Base-by-base conservation (phyloP, 371 early-diverging fungal species). In the Rhizomucor miehei region DNA sequence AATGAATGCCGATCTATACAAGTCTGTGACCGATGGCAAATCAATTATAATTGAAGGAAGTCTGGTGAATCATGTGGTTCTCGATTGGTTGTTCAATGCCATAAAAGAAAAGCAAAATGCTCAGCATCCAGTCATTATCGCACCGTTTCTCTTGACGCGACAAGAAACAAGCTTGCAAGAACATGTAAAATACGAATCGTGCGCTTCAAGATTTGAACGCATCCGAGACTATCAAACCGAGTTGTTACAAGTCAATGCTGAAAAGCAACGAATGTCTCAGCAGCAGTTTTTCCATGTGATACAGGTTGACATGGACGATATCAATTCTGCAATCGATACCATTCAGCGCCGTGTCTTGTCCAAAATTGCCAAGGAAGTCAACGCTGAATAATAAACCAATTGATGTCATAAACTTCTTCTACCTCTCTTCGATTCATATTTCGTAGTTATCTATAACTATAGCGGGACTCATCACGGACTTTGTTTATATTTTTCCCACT, bases 41-140 rank as follows among this genome's bases (percentile, higher is more conserved):
- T 72, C 73, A 4, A 67, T 72, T 46, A 72, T 72, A 17, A 72
- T 72, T 46, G 73, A 70, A 51, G 73, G 73, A 11, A 51, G 55
- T 14, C 51, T 66, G 5, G 62, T 71, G 23, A 65, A 63, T 35
- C 71, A 68, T 20, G 45, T 16, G 1, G 37, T 69, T n/a, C 55
- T 71, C 5, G 66, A 68, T 21, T 56, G 59, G 23, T 46, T 68
- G 23, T 24, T 56, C 11, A 6, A 35, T 14, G 50, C 37, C 46
- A 36, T 54, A 29, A 16, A 37, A 29, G 36, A 44, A 14, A 19
- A 62, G 13, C 52, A 52, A 51, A 14, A 25, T 14, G 20, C 54
- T 20, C 29, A 56, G 16, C 53, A 54, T 37, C 36, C 29, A 16
- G 63, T 55, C 16, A 60, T 67, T 44, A 51, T 63, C 11, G 61